These are phyloP conservation scores for Colletotrichum lini DNA, from an alignment of 2,329 filamentous ascomycete genomes.

Conservation along the genomic window DNA sequence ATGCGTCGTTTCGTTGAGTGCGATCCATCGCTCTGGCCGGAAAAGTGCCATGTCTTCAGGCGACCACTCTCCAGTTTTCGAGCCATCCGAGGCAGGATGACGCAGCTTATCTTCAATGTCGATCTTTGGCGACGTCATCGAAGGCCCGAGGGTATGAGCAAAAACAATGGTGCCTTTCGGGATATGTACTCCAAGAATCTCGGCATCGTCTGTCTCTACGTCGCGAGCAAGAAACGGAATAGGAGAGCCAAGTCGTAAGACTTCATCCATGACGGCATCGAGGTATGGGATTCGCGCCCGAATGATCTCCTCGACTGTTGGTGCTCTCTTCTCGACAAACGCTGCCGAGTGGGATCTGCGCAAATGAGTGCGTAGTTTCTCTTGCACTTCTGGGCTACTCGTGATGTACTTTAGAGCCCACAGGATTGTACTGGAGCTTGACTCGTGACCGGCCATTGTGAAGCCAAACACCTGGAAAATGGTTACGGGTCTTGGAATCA, in stretches of 20 bases:
- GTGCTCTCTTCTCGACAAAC: constrained; percentile 38
- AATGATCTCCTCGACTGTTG: constrained; percentile 44
- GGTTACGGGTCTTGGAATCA: too few relatives aligned
- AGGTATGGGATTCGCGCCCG: constrained; percentile 45
- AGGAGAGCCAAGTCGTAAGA: constrained; percentile 45
- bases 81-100: neutral
- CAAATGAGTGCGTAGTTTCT: constrained; percentile 45
- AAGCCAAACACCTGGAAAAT: constrained; percentile 43
- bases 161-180: constrained; percentile 45
- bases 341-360: constrained; percentile 38
- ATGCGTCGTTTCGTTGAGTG: neutral
- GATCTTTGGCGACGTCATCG: neutral
- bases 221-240: constrained; percentile 44
- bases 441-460: constrained; percentile 46
- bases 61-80: neutral
- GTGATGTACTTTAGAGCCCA: constrained; percentile 38
- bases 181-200: constrained; percentile 45
- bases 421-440: neutral
- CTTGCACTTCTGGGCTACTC: constrained; percentile 45
- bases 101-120: neutral
- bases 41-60: neutral
- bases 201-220: constrained; percentile 45
- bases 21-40: constrained; percentile 4
- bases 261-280: constrained; percentile 49
- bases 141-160: neutral